Base-by-base conservation (phyloP, 495 filamentous ascomycete genomes). In the Xylaria scruposa region DNA sequence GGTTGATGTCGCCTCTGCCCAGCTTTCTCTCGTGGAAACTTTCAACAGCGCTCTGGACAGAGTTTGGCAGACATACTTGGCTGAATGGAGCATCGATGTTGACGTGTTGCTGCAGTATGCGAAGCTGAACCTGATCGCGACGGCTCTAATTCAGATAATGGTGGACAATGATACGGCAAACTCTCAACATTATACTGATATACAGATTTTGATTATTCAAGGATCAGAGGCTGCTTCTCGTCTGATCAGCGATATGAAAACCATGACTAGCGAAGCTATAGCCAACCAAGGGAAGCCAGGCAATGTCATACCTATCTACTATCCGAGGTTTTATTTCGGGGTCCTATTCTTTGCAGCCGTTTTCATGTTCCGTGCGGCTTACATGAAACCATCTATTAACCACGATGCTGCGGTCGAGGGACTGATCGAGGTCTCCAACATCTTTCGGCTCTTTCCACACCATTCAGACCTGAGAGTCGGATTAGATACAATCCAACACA, bases 251-350 rank as follows among this genome's bases (percentile, higher is more conserved):
- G 21, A 56, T 10, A 33, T 67, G 47, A 67, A 67, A 36, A 44
- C 47, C 2, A 40, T 67, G 33, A 67, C 29, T 8, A 40, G 47
- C 33, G 65, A 42, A 6, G 65, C 33, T 44, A n/a, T 56, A n/a
- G 65, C 33, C 21, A 24, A 4, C 10, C 49, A 56, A 29, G 33
- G 49, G 15, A 36, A 29, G 49, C 26, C 29, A 7, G 10, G 1
- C 9, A 21, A 36, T 51, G 38, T 31, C 1, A 49, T 66, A 29
- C 47, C 65, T 6, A 21, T 42, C 17, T 67, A 49, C 21, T 67
- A 67, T 33, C 65, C 65, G 3, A 36, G 65, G 17, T 67, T 67
- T 24, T 67, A 56, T 13, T 67, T 67, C n/a, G 65, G 29, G 5
- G 21, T 56, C 9, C 1, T 67, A 21, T 67, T 67, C 13, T 67